Base-by-base conservation (phyloP, 257 asterid genomes). In the Vinca minor region DNA sequence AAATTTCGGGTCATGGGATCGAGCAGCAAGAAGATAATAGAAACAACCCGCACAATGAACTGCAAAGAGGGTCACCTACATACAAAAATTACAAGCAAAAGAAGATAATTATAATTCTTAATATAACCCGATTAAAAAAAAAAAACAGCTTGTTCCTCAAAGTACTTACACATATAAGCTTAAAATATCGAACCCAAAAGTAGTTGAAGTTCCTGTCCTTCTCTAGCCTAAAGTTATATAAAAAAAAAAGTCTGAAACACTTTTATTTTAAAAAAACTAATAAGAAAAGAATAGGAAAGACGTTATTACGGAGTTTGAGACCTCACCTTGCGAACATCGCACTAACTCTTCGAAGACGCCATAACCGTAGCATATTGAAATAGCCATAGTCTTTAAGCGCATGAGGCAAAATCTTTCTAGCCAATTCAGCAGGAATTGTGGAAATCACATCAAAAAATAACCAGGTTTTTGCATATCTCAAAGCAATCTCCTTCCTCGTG, bases 311-410 rank as follows among this genome's bases (percentile, higher is more conserved):
- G 15, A 21, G 31, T n/a, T 23, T 4, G 18, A 47, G 62, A 69
- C 17, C 1, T 39, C 62, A 86, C 96, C 87, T 79, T 13, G 81
- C 79, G 65, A 88, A 88, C 88, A 88, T 73, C n/a, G 77, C 65
- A 59, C 96, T 82, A 59, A 82, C 96, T 79, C 96, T 75, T 60
- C 88, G 71, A 69, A 88, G 88, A 61, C 95, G 96, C 96, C 96
- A 88, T 64, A 88, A 89, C 10, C 93, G 95, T 64, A 88, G 95
- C 79, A 88, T 75, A 41, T 74, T 79, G 68, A 88, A 71, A 75
- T 77, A 86, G 55, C 82, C 87, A 71, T 76, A 84, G 10, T 74
- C 64, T 35, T 74, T 71, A n/a, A 66, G 38, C 38, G 60, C 28
- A 13, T 39, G 18, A 11, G 96, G 95, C 36, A 80, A 56, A 49